Percentiles rank a stretch among this genome's conserved stretches.
Evolutionary conservation across 2,329 filamentous ascomycete species (phyloP).

Genomic region (Diaporthe longicolla): DNA sequence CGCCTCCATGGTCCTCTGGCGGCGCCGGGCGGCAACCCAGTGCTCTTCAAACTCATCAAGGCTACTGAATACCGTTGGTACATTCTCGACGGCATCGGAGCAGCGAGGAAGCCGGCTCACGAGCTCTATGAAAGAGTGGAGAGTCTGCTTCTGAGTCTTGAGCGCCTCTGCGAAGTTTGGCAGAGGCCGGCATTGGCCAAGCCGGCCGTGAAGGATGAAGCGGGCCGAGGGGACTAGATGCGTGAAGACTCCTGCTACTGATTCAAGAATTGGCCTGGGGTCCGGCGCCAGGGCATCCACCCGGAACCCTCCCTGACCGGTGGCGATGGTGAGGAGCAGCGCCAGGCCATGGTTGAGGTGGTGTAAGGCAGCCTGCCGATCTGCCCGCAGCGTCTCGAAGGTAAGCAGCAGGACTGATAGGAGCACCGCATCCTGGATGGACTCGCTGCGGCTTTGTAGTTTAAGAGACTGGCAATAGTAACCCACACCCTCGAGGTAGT

Average conservation of each 20-base stretch:
- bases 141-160: slow-evolving; percentile 44
- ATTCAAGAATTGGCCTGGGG: slow-evolving; percentile 11
- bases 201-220: slow-evolving; percentile 45
- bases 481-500: slow-evolving; percentile 53
- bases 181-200: slow-evolving; percentile 45
- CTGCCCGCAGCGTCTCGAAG: slow-evolving; percentile 46
- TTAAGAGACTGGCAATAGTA: slow-evolving; percentile 55
- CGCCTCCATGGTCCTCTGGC: slow-evolving; percentile 6
- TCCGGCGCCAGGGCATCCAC: slow-evolving; percentile 1
- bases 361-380: slow-evolving; percentile 42
- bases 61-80: slow-evolving; percentile 42
- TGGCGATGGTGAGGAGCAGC: slow-evolving; percentile 46
- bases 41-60: slow-evolving; percentile 15
- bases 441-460: slow-evolving; percentile 44
- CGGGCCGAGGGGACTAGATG: slow-evolving; percentile 37
- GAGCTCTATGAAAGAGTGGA: slow-evolving; percentile 48
- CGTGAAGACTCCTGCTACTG: slow-evolving; percentile 14
- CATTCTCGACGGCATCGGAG: slow-evolving; percentile 29
- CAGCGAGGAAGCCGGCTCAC: slow-evolving; percentile 45
- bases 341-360: slow-evolving; percentile 21
- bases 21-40: not conserved
- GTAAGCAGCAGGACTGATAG: slow-evolving; percentile 51
- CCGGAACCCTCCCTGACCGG: slow-evolving; percentile 43
- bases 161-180: slow-evolving; percentile 47
- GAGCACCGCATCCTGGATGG: slow-evolving; percentile 45